Percentiles rank a stretch among this genome's conserved stretches.
Evolutionary conservation across 2,329 filamentous ascomycete species (phyloP).

Genomic region (Fusarium phyllophilum): DNA sequence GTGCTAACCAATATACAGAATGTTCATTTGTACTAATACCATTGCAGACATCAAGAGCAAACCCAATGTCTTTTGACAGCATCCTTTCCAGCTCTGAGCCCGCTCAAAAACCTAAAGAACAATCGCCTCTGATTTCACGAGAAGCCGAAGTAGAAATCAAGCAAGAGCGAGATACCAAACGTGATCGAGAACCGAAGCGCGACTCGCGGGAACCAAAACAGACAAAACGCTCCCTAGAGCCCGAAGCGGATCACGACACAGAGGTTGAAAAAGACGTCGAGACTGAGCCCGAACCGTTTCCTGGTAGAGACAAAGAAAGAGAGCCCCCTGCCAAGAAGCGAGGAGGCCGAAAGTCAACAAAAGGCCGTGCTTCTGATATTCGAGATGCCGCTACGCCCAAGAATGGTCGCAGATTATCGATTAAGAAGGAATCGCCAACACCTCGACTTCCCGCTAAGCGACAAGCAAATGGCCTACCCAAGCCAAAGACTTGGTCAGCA

Average conservation of each 20-base stretch:
- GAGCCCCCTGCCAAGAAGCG: constrained; percentile 48
- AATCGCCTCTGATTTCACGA: constrained; percentile 52
- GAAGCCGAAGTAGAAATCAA: constrained; percentile 35
- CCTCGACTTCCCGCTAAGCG: constrained; percentile 65
- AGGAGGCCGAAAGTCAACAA: constrained; percentile 52
- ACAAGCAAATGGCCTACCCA: constrained; percentile 69
- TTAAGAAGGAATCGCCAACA: constrained; percentile 59
- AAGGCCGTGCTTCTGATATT: constrained; percentile 63
- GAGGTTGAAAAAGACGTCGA: constrained; percentile 51
- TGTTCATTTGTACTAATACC: constrained; percentile 25
- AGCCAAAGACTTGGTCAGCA: constrained; percentile 72
- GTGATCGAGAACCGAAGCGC: constrained; percentile 30
- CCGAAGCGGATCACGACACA: constrained; percentile 45
- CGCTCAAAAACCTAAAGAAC: constrained; percentile 62
- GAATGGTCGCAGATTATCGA: constrained; percentile 60
- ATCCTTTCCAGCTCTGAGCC: constrained; percentile 86
- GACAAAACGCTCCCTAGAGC: constrained; percentile 45
- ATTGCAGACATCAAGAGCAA: constrained; percentile 73
- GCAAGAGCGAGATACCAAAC: constrained; percentile 22
- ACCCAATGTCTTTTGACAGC: constrained; percentile 96
- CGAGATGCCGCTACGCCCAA: constrained; percentile 61
- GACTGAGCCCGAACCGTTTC: constrained; percentile 46
- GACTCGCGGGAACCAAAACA: constrained; percentile 38
- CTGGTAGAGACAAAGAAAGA: constrained; percentile 42
- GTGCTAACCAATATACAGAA: constrained; percentile 30